phyloP scores from a whole-genome alignment of 345 rosid genomes.

The Rubroshorea leprosula region DNA sequence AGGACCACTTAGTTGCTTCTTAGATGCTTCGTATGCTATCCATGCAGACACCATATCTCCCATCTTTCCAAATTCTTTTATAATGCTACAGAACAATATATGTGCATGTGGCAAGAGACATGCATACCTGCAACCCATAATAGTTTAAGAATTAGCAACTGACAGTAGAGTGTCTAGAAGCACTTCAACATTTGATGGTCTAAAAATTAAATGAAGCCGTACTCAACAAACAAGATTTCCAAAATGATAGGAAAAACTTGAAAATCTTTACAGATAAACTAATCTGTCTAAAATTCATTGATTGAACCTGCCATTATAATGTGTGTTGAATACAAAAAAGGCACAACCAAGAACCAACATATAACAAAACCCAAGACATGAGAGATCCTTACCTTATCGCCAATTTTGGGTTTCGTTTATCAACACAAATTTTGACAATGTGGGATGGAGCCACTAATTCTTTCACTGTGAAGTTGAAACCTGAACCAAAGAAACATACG shows the following conservation, averaged over 20 bases:
- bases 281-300: no score
- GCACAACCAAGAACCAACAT: neutral
- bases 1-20: constrained; percentile 41
- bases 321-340: no score
- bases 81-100: constrained; percentile 53
- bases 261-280: no score
- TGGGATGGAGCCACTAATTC: constrained; percentile 52
- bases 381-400: constrained; percentile 59
- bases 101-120: constrained; percentile 59
- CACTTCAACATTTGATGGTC: neutral
- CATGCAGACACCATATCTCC: constrained; percentile 68
- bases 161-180: no score
- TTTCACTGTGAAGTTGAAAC: constrained; percentile 54
- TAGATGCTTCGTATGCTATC: constrained; percentile 61
- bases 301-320: no score
- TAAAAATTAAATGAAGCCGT: constrained; percentile 4
- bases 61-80: constrained; percentile 70
- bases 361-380: no score
- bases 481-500: constrained; percentile 34
- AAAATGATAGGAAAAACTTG: no score
- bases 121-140: constrained; percentile 57
- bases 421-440: constrained; percentile 53
- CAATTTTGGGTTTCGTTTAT: constrained; percentile 44
- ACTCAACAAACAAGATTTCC: neutral
- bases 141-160: constrained; percentile 17